phyloP scores from a whole-genome alignment of 345 rosid species.

The Jatropha curcas region DNA sequence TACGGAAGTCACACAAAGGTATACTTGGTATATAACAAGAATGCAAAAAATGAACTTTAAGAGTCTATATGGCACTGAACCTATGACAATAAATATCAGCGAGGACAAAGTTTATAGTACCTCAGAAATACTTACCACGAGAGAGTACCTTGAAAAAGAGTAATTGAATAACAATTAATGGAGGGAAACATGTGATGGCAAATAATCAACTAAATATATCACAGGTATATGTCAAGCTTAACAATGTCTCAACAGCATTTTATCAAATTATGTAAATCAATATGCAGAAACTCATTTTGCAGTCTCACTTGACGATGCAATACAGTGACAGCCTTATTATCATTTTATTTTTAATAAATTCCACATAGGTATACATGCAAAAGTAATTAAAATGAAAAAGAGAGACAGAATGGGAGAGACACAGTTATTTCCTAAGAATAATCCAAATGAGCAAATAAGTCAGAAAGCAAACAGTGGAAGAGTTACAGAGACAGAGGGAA shows the following conservation, averaged over 20 bases:
- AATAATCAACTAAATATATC: slow-evolving; percentile 16
- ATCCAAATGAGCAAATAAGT: neutral
- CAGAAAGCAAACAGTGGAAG: neutral
- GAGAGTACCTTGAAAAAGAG: slow-evolving; percentile 15
- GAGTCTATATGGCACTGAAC: slow-evolving; percentile 12
- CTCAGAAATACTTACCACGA: slow-evolving; percentile 17
- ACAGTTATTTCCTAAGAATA: neutral
- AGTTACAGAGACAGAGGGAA: neutral
- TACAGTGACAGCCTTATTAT: neutral
- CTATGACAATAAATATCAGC: slow-evolving; percentile 15
- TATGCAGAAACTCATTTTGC: neutral
- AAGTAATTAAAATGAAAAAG: no score
- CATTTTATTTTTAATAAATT: neutral
- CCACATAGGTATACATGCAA: neutral
- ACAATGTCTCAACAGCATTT: neutral
- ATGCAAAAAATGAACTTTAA: slow-evolving; percentile 18
- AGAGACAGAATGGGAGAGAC: neutral
- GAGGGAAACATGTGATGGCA: slow-evolving; percentile 3
- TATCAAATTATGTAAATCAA: neutral
- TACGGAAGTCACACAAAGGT: slow-evolving; percentile 32
- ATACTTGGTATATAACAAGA: slow-evolving; percentile 18
- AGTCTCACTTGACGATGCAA: neutral
- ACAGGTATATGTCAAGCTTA: slow-evolving; percentile 8
- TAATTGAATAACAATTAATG: slow-evolving; percentile 13
- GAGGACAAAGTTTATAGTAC: slow-evolving; percentile 22